These are phyloP conservation scores for Fusarium foetens DNA, from an alignment of 2,329 filamentous ascomycete species.

Conservation along the genomic window DNA sequence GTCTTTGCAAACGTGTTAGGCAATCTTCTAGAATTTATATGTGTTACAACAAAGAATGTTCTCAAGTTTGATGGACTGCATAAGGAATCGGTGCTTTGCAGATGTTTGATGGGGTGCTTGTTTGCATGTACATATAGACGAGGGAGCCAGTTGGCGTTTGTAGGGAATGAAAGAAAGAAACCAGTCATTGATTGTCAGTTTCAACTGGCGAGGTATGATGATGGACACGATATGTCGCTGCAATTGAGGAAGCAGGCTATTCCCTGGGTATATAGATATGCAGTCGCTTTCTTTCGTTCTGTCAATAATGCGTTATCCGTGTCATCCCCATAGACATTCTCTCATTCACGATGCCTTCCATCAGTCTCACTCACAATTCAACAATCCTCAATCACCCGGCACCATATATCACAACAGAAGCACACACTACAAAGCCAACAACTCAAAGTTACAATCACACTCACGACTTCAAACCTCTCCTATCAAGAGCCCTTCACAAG, in stretches of 20 bases:
- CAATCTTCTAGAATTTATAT: slow-evolving; percentile 22
- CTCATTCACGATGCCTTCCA: slow-evolving; percentile 13
- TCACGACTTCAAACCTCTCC: neutral
- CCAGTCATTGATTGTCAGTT: slow-evolving; percentile 7
- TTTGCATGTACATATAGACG: neutral
- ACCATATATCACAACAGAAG: neutral
- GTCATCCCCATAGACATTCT: neutral
- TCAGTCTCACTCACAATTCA: neutral
- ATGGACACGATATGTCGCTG: neutral
- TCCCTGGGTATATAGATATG: neutral
- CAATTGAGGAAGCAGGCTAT: no score
- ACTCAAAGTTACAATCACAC: neutral
- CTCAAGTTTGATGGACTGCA: neutral
- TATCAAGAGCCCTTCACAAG: neutral
- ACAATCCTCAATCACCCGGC: neutral
- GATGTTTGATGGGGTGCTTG: slow-evolving; percentile 19
- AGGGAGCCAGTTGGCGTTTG: neutral
- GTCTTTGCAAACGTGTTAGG: neutral
- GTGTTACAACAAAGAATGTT: slow-evolving; percentile 15
- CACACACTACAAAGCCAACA: no score
- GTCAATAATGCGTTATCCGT: accelerated
- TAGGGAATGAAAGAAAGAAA: neutral
- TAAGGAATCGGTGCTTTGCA: slow-evolving; percentile 1
- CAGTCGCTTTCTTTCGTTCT: no score
- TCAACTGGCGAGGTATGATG: neutral